phyloP scores from a whole-genome alignment of 345 rosid species.

The Citrus trifoliata region DNA sequence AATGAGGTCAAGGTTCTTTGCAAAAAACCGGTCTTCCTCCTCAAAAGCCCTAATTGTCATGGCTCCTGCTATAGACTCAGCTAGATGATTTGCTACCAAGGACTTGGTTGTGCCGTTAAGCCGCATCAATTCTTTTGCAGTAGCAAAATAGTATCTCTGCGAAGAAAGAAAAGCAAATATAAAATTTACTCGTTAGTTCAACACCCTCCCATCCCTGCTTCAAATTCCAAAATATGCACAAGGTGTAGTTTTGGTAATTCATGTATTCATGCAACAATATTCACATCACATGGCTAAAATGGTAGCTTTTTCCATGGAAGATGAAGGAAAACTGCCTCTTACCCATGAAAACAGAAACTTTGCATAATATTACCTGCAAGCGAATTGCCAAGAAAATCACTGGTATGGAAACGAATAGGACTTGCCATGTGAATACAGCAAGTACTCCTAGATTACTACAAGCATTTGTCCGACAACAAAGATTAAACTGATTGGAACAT shows the following conservation, averaged over 20 bases:
- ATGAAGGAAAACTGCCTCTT: not conserved
- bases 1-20: slow-evolving; percentile 61
- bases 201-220: not conserved
- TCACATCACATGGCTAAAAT: not conserved
- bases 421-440: slow-evolving; percentile 88
- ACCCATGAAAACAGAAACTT: not conserved
- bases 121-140: slow-evolving; percentile 90
- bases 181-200: not conserved
- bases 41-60: slow-evolving; percentile 83
- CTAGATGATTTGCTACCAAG: slow-evolving; percentile 81
- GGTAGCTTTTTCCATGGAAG: not conserved
- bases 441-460: slow-evolving; percentile 72
- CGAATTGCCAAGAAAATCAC: slow-evolving; percentile 59
- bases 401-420: slow-evolving; percentile 74
- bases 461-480: slow-evolving; percentile 61
- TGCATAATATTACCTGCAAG: slow-evolving; percentile 61
- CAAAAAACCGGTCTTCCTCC: slow-evolving; percentile 82
- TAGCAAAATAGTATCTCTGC: slow-evolving; percentile 75
- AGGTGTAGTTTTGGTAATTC: not conserved
- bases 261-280: not conserved
- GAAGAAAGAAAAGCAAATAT: not conserved
- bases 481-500: slow-evolving; percentile 63
- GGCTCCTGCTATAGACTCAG: slow-evolving; percentile 92
- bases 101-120: slow-evolving; percentile 93
- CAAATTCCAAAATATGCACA: not conserved